Percentiles rank a stretch among this genome's conserved stretches.
These are phyloP conservation scores for Trichosporon inkin DNA, from an alignment of 1,284 basidiomycete genomes.

Conservation along the genomic window DNA sequence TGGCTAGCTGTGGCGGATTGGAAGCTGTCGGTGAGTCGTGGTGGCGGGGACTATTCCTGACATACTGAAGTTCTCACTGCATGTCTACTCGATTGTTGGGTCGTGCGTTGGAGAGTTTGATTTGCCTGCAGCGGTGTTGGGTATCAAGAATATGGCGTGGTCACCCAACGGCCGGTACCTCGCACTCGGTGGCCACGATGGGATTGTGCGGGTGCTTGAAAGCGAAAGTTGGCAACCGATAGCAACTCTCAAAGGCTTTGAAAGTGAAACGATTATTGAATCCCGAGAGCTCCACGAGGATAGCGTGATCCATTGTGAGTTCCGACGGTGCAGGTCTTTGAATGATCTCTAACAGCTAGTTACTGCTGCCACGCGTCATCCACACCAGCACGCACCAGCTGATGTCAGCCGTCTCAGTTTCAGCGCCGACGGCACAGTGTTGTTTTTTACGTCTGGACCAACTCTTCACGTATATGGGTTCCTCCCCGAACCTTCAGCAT, in stretches of 20 bases:
- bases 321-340: background rate
- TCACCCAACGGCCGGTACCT: conserved; percentile 55
- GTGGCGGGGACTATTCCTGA: background rate
- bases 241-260: background rate
- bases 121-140: conserved; percentile 43
- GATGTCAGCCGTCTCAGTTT: conserved; percentile 61
- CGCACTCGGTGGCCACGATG: conserved; percentile 10
- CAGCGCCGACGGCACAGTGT: conserved; percentile 66
- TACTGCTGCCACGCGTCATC: no score
- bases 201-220: conserved; percentile 15
- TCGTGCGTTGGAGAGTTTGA: conserved; percentile 64
- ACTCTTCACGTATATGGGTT: conserved; percentile 42
- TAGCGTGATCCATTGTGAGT: background rate
- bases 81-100: conserved; percentile 69
- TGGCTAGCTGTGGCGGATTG: conserved; percentile 79
- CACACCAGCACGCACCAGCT: background rate
- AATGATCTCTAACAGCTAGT: background rate
- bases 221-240: conserved; percentile 17
- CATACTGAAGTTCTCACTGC: conserved; percentile 66
- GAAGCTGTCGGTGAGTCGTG: conserved; percentile 61
- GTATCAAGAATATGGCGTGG: conserved; percentile 70
- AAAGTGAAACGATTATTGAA: background rate
- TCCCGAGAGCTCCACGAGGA: background rate
- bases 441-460: conserved; percentile 54
- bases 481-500: conserved; percentile 21